Evolutionary conservation across 768 basidiomycete genomes (phyloP), one percentile per base, ranked within the genome.

Genomic region (Phanerochaete sordida): DNA sequence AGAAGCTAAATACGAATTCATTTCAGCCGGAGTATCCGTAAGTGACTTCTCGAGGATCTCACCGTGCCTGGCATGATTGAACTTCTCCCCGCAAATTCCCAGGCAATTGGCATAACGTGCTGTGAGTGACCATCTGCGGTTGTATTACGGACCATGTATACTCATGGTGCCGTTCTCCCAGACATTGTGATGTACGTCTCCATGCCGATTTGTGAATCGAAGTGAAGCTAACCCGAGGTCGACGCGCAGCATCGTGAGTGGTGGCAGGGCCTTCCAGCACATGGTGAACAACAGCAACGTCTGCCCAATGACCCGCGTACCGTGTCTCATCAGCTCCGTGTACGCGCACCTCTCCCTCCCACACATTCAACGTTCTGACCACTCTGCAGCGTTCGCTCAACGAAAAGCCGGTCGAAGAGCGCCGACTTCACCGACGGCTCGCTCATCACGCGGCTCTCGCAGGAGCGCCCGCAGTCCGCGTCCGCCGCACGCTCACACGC

Each of bases 151-250:
- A 48, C 45, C 19, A 11, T 26, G 5, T 48, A 5, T n/a, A 13
- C 27, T 45, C 11, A 49, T 16, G 30, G 5, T 13, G 28, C 4
- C 15, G 11, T 58, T 50, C 23, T 33, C 37, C 30, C 43, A 59
- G 58, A 50, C 37, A 52, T 53, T 21, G 43, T 46, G n/a, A 59
- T 44, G 58, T 59, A 31, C 21, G 58, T 59, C 48, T n/a, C 47
- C 48, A 26, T 51, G 27, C 54, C 26, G 15, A 31, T 19, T 15
- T 30, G 5, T 16, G 9, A 2, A 50, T 12, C 4, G 4, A 11
- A 16, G 31, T 30, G 11, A 21, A 11, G 28, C 31, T 30, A 30
- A 31, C 15, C 4, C 11, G 6, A 11, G 7, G 13, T 48, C 48
- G 13, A 26, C 51, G 12, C 31, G 1, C 27, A 59, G 58, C 35